Conservation (phyloP, 805 yeast species). For the Sugiyamaella lignohabitans region DNA sequence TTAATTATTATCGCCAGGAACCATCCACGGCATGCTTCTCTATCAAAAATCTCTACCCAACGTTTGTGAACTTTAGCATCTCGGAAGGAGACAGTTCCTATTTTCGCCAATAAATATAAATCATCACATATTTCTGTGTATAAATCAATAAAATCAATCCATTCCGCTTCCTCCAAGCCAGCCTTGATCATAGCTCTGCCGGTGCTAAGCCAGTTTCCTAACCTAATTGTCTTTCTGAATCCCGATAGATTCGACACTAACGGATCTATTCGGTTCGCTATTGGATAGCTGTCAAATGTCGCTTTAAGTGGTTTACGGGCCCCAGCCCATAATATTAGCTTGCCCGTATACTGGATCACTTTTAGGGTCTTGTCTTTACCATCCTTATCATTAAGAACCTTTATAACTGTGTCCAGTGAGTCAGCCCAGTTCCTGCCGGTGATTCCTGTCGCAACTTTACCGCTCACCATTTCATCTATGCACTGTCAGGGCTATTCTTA, state of each 20-base stretch:
- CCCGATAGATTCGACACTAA: slow-evolving; percentile 24
- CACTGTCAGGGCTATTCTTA: too few species aligned
- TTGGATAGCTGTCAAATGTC: slow-evolving; percentile 2
- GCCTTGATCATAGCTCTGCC: slow-evolving; percentile 6
- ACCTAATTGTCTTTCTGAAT: slow-evolving; percentile 28
- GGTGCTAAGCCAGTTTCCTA: slow-evolving; percentile 27
- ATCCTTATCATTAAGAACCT: slow-evolving; percentile 20
- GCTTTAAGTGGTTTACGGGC: slow-evolving; percentile 4
- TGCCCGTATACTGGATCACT: slow-evolving; percentile 26
- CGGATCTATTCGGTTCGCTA: slow-evolving; percentile 15
- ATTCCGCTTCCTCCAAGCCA: slow-evolving; percentile 5
- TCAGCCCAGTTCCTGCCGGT: background rate
- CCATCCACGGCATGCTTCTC: slow-evolving; percentile 27
- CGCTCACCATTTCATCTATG: background rate
- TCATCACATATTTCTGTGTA: slow-evolving; percentile 28
- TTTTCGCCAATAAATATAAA: slow-evolving; percentile 23
- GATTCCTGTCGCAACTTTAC: background rate
- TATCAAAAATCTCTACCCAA: slow-evolving; percentile 19
- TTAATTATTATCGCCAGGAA: slow-evolving; percentile 21
- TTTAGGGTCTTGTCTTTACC: slow-evolving; percentile 29
- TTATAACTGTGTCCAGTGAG: background rate
- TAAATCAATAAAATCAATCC: slow-evolving; percentile 21
- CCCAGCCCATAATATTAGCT: slow-evolving; percentile 20
- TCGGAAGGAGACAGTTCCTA: slow-evolving; percentile 20
- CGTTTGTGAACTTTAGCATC: slow-evolving; percentile 11